These are phyloP conservation scores for Coelastrella sp. DNA, from an alignment of 139 green algal species.

Conservation along the genomic window DNA sequence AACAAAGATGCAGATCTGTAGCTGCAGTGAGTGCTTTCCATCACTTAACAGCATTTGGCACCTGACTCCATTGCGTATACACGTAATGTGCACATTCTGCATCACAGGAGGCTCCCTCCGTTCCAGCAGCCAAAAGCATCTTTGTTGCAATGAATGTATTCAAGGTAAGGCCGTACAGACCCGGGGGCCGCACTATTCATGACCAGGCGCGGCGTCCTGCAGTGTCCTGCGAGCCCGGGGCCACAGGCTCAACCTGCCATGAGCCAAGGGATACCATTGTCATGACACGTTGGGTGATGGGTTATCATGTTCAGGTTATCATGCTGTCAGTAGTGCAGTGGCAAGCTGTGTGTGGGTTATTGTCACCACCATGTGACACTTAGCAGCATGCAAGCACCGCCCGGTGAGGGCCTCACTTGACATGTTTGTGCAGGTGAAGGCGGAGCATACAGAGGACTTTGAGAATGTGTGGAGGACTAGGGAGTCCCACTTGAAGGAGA, in stretches of 20 bases:
- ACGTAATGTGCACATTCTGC: not conserved
- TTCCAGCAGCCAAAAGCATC: not conserved
- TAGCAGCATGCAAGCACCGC: not conserved
- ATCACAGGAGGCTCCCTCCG: not conserved
- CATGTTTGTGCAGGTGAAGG: constrained; percentile 38
- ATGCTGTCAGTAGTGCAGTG: not conserved
- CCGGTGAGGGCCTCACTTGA: not conserved
- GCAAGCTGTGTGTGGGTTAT: not conserved
- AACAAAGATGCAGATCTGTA: not conserved
- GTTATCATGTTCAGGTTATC: too few relatives aligned
- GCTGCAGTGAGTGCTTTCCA: not conserved
- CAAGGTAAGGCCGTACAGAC: constrained; percentile 24
- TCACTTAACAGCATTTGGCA: too few relatives aligned
- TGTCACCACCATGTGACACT: not conserved
- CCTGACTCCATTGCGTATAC: not conserved
- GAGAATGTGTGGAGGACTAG: constrained; percentile 52
- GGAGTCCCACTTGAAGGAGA: constrained; percentile 53
- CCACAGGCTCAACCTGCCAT: not conserved
- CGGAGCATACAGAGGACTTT: constrained; percentile 42
- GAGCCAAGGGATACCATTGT: not conserved
- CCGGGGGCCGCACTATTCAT: too few relatives aligned
- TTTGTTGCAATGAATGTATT: constrained; percentile 53
- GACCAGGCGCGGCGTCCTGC: too few relatives aligned
- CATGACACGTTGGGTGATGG: not conserved
- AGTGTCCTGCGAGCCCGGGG: too few relatives aligned